phyloP scores from a whole-genome alignment of 163 green algal species.

The Scenedesmus sp. region DNA sequence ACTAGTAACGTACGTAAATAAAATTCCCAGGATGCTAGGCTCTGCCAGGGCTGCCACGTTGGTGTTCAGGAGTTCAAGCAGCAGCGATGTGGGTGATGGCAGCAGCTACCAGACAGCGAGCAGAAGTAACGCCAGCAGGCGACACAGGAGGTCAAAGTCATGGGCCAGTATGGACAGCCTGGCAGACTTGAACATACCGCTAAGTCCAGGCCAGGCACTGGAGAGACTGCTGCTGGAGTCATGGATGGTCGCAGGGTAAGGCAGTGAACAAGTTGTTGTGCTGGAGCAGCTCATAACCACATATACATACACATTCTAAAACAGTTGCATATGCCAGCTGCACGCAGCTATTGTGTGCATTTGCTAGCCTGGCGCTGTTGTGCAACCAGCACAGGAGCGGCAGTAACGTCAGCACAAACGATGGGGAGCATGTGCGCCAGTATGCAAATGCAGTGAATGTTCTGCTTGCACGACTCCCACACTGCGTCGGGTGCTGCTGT shows the following conservation, averaged over 20 bases:
- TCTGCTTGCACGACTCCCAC: too few relatives aligned
- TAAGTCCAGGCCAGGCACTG: background rate
- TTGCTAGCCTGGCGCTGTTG: background rate
- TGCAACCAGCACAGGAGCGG: background rate
- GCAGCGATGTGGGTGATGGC: background rate
- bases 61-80: constrained; percentile 1
- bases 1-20: background rate
- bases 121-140: constrained; percentile 14
- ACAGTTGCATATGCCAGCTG: background rate
- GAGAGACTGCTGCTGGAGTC: constrained; percentile 22
- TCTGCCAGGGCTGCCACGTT: background rate
- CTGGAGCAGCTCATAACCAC: background rate
- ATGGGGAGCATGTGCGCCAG: background rate
- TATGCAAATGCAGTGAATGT: background rate
- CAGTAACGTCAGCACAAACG: background rate
- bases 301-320: background rate
- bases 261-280: background rate
- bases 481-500: background rate
- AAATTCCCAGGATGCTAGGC: background rate
- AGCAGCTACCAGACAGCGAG: background rate
- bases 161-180: constrained; percentile 31
- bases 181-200: constrained; percentile 21
- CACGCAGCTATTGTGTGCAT: background rate
- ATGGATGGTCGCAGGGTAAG: constrained; percentile 15
- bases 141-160: constrained; percentile 12